These are phyloP conservation scores for Puya raimondii DNA, from an alignment of 176 grass and related monocot species.

Conservation along the genomic window DNA sequence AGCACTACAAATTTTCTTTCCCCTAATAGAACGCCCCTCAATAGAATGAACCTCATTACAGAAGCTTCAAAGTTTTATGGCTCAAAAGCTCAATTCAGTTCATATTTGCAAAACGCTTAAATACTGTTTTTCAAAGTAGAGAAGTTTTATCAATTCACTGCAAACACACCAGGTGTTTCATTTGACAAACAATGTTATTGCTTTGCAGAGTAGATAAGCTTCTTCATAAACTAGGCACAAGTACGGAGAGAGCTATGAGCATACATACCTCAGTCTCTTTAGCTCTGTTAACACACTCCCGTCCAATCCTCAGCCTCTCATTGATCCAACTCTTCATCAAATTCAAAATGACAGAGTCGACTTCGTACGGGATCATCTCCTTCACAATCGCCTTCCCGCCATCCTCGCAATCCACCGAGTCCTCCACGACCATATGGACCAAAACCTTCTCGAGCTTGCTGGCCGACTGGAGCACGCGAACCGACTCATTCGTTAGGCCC, in stretches of 20 bases:
- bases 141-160: not conserved
- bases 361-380: slow-evolving; percentile 11
- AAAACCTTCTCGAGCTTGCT: slow-evolving; percentile 15
- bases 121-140: not conserved
- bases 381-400: slow-evolving; percentile 6
- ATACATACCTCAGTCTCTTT: slow-evolving; percentile 35
- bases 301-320: slow-evolving; percentile 7
- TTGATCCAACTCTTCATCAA: slow-evolving; percentile 7
- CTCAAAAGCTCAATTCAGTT: too few species aligned
- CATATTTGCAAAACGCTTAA: too few species aligned
- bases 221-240: not conserved
- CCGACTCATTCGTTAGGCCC: slow-evolving; percentile 11
- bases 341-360: slow-evolving; percentile 8
- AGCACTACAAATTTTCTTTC: too few species aligned
- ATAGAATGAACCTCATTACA: too few species aligned
- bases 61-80: too few species aligned
- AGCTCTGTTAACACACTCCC: slow-evolving; percentile 6
- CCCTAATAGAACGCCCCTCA: too few species aligned
- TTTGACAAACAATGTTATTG: too few species aligned
- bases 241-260: not conserved
- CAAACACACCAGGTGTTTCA: too few species aligned
- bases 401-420: not conserved
- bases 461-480: not conserved
- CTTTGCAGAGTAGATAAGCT: too few species aligned
- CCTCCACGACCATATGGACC: slow-evolving; percentile 8